Conservation (phyloP, 176 grass and related monocot species). For the Oryza glumipatula region DNA sequence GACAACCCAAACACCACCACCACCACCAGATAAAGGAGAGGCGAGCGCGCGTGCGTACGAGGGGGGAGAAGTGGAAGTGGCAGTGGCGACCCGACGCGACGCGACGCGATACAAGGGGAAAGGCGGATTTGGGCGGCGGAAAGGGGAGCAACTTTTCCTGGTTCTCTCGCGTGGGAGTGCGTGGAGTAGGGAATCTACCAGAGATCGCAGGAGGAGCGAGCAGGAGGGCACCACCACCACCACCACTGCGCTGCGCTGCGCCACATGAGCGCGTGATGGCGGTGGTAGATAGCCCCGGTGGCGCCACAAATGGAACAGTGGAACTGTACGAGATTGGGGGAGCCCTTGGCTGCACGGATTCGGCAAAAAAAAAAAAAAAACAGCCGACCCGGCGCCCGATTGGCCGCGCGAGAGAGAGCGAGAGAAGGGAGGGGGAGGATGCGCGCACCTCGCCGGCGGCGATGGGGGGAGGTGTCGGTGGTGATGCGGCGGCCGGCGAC, state of each 20-base stretch:
- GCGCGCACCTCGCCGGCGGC: slow-evolving; percentile 33
- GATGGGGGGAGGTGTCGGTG: neutral
- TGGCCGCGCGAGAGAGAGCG: neutral
- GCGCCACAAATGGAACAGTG: slow-evolving; percentile 25
- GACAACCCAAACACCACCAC: neutral
- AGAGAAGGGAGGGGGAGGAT: neutral
- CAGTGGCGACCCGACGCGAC: neutral
- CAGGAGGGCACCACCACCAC: no score
- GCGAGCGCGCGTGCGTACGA: slow-evolving; percentile 29
- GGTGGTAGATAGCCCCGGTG: slow-evolving; percentile 9
- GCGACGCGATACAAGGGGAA: slow-evolving; percentile 5
- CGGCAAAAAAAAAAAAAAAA: neutral
- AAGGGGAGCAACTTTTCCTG: slow-evolving; percentile 32
- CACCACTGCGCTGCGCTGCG: neutral
- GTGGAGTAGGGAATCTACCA: slow-evolving; percentile 48
- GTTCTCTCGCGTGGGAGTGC: slow-evolving; percentile 13
- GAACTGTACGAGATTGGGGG: neutral
- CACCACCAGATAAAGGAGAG: slow-evolving; percentile 40
- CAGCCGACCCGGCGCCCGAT: neutral
- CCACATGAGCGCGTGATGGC: slow-evolving; percentile 49
- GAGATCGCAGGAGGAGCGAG: neutral
- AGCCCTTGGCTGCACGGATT: slow-evolving; percentile 3
- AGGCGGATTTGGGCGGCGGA: slow-evolving; percentile 52
- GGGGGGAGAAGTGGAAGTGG: slow-evolving; percentile 3
- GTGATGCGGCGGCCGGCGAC: slow-evolving; percentile 1